Evolutionary conservation across 2,329 filamentous ascomycete genomes (phyloP).

Genomic region (Aureobasidium melanogenum): DNA sequence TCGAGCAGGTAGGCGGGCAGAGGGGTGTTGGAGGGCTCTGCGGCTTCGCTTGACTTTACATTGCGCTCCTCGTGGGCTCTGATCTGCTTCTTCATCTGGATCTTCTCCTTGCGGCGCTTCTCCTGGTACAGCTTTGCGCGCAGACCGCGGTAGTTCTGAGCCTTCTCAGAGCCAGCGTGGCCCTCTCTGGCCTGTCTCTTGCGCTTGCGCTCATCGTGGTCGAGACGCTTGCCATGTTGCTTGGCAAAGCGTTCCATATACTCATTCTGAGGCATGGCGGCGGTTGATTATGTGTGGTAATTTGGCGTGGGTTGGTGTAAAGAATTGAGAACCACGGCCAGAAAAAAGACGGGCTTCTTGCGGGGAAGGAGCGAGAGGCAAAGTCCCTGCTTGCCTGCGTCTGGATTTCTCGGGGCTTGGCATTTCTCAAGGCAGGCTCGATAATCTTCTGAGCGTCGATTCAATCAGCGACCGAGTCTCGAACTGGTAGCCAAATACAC

Average conservation of each 20-base stretch:
- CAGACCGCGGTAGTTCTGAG: slow-evolving; percentile 86
- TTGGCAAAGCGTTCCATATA: slow-evolving; percentile 68
- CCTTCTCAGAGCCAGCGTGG: slow-evolving; percentile 80
- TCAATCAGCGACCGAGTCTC: background rate
- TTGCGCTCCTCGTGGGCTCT: slow-evolving; percentile 93
- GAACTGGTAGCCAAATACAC: background rate
- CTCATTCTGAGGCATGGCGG: slow-evolving; percentile 67
- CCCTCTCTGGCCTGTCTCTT: slow-evolving; percentile 83
- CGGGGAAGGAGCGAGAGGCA: slow-evolving; percentile 2
- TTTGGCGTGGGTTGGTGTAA: slow-evolving; percentile 1
- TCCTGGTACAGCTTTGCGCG: slow-evolving; percentile 89
- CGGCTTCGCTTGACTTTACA: slow-evolving; percentile 72
- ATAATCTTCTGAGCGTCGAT: background rate
- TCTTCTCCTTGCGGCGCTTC: slow-evolving; percentile 94
- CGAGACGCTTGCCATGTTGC: slow-evolving; percentile 48
- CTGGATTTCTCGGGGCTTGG: background rate
- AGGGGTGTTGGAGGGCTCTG: slow-evolving; percentile 70
- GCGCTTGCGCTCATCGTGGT: slow-evolving; percentile 80
- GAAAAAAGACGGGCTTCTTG: background rate
- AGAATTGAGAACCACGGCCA: background rate
- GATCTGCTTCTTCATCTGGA: slow-evolving; percentile 93
- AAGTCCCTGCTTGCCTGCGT: background rate
- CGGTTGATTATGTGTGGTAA: slow-evolving; percentile 13
- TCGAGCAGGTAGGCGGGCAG: slow-evolving; percentile 92
- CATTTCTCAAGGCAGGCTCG: background rate